Evolutionary conservation across 495 filamentous ascomycete genomes (phyloP).

Genomic region (Talaromyces liani): DNA sequence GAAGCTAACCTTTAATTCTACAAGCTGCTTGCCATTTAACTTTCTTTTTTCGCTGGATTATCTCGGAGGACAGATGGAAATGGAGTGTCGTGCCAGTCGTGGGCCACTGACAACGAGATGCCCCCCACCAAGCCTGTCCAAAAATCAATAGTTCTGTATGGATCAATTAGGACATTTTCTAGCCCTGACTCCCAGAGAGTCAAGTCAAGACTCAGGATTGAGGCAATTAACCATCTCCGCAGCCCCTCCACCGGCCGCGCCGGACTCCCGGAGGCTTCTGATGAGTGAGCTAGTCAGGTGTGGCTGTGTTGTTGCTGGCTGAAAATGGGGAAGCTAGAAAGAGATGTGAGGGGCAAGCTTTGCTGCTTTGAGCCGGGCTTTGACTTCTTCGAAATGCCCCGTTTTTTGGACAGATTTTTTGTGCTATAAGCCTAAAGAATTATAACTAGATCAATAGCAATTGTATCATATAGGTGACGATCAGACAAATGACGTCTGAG

Average conservation of each 20-base stretch:
- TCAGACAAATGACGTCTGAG: background rate
- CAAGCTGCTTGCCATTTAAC: background rate
- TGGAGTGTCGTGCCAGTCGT: background rate
- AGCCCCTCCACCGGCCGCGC: background rate
- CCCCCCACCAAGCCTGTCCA: background rate
- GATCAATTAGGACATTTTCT: background rate
- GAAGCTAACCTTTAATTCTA: background rate
- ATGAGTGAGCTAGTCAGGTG: background rate
- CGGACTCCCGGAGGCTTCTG: slow-evolving; percentile 3
- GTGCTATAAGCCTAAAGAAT: background rate
- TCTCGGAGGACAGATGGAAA: background rate
- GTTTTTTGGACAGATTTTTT: background rate
- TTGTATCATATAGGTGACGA: background rate
- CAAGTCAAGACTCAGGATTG: background rate
- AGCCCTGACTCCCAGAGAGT: background rate
- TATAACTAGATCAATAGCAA: background rate
- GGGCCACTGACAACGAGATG: background rate
- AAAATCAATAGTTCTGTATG: background rate
- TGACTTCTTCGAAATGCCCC: background rate
- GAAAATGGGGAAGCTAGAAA: background rate
- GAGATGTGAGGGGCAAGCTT: background rate
- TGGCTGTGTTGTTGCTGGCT: slow-evolving; percentile 1
- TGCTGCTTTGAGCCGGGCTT: background rate
- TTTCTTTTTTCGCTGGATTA: background rate
- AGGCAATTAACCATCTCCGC: background rate